Base-by-base conservation (phyloP, 805 yeast genomes). In the Cyberlindnera bimundalis region DNA sequence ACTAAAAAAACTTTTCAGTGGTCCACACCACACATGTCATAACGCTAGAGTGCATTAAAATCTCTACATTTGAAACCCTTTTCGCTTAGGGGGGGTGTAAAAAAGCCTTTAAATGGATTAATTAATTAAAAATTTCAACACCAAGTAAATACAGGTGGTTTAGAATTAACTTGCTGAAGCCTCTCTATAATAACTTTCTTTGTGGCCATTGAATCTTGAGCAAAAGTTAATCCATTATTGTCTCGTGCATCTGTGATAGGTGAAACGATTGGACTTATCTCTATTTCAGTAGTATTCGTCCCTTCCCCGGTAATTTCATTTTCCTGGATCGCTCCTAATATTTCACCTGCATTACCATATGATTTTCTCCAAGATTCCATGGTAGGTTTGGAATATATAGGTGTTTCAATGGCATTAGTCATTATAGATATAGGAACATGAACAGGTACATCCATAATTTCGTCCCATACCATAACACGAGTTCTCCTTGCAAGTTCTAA, bases 81-180 rank as follows among this genome's bases (percentile, higher is more conserved):
- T n/a, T n/a, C n/a, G n/a, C n/a, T n/a, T n/a, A n/a, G n/a, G n/a
- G n/a, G n/a, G n/a, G n/a, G n/a, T n/a, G n/a, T n/a, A n/a, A n/a
- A n/a, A n/a, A n/a, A n/a, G n/a, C n/a, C n/a, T n/a, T n/a, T n/a
- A 6, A 21, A 6, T 21, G 10, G 10, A 21, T 21, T 21, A 10
- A 6, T 21, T 10, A 7, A 7, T 6, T 21, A 7, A 10, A 21
- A 6, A 21, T 6, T 21, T 26, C 37, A 79, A 51, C 86, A 81
- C 78, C 86, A 81, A 1, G 86, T 78, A 46, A 81, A 79, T 1
- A 81, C 76, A 0, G 88, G 86, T 1, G 82, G 78, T 45, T 67
- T 73, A 4, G 73, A 64, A 7, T 67, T 65, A 4, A 74, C 81
- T 13, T 74, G 69, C 50, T 77, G 79, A 20, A 81, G 52, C 37